These are phyloP conservation scores for Pelargonium nanum DNA, from an alignment of 345 rosid genomes.

Conservation along the genomic window DNA sequence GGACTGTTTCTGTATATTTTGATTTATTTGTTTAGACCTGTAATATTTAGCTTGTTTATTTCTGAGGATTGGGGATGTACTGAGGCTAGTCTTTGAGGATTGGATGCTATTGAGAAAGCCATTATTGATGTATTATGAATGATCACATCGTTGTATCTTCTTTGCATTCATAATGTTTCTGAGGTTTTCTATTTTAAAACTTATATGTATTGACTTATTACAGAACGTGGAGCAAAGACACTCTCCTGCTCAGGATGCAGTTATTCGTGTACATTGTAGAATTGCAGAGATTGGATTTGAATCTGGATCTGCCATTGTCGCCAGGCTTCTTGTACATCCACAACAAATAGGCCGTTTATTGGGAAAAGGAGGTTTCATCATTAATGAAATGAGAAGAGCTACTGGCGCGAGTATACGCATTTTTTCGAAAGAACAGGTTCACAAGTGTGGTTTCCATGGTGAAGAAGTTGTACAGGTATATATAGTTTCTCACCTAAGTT, in stretches of 20 bases:
- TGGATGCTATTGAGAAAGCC: background rate
- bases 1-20: background rate
- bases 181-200: slow-evolving; percentile 1
- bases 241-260: slow-evolving; percentile 71
- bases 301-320: slow-evolving; percentile 52
- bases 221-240: slow-evolving; percentile 58
- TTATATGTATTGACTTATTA: slow-evolving; percentile 10
- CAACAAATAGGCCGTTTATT: slow-evolving; percentile 51
- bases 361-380: slow-evolving; percentile 63
- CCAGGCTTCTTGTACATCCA: slow-evolving; percentile 59
- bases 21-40: background rate
- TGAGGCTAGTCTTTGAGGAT: background rate
- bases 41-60: background rate
- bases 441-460: slow-evolving; percentile 38
- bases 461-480: slow-evolving; percentile 74
- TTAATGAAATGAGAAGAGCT: slow-evolving; percentile 65
- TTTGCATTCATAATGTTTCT: background rate
- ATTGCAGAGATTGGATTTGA: slow-evolving; percentile 71
- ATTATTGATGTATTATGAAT: background rate
- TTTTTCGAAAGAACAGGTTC: slow-evolving; percentile 50
- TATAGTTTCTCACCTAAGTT: background rate
- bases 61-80: background rate
- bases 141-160: background rate
- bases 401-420: slow-evolving; percentile 63
- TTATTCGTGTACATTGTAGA: slow-evolving; percentile 57